Conservation (phyloP, 2,329 filamentous ascomycete species). For the Mycosphaerella arachidis region DNA sequence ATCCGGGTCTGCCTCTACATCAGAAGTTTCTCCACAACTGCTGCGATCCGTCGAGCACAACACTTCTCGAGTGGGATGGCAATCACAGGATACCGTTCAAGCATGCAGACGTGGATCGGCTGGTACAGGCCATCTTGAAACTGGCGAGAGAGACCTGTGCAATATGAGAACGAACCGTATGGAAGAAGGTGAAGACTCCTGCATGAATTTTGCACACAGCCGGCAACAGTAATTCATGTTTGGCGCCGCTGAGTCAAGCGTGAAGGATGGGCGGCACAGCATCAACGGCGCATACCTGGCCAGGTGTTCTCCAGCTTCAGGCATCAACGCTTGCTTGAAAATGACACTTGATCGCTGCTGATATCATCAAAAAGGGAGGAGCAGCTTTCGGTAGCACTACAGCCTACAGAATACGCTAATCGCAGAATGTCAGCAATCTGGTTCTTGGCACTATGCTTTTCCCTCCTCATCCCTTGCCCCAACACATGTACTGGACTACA, state of each 20-base stretch:
- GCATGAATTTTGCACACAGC: not conserved
- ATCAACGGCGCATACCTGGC: not conserved
- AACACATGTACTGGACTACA: not conserved
- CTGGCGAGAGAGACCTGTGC: not conserved
- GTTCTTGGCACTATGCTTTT: not conserved
- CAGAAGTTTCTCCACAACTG: slow-evolving; percentile 50
- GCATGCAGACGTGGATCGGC: slow-evolving; percentile 41
- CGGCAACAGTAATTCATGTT: not conserved
- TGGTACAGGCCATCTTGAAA: not conserved
- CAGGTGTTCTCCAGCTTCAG: not conserved
- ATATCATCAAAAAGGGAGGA: not conserved
- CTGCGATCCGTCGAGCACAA: slow-evolving; percentile 49
- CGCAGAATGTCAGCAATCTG: not conserved
- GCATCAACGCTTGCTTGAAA: not conserved
- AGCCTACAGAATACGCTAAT: not conserved
- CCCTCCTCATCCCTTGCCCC: not conserved
- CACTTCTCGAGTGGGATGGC: slow-evolving; percentile 64
- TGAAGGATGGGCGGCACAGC: not conserved
- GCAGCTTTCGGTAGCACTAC: not conserved
- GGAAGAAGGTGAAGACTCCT: too few relatives aligned
- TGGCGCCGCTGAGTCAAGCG: not conserved
- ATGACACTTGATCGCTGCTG: not conserved
- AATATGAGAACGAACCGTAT: not conserved
- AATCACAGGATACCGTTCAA: slow-evolving; percentile 64
- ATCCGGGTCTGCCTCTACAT: slow-evolving; percentile 55